Evolutionary conservation across 2,329 filamentous ascomycete species (phyloP).

Genomic region (Alternaria conjuncta): DNA sequence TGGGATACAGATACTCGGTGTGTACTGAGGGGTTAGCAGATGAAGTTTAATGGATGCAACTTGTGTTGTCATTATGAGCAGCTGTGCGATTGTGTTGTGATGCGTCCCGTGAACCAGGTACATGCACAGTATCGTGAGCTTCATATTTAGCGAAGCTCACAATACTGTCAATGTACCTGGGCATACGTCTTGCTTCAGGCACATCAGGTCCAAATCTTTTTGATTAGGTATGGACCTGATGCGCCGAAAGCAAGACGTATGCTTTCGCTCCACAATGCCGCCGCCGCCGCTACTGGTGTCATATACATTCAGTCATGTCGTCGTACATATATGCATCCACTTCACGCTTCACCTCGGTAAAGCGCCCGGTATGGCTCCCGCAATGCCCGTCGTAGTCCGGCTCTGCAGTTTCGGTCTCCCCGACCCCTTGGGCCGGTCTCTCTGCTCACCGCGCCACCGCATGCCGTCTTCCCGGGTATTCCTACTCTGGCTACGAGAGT

Average conservation of each 20-base stretch:
- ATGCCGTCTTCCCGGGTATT: constrained; percentile 26
- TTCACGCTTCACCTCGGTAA: constrained; percentile 30
- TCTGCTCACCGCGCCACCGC: constrained; percentile 35
- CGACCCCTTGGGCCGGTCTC: constrained; percentile 1
- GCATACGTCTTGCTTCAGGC: background rate
- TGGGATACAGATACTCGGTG: background rate
- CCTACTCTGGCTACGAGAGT: constrained; percentile 3
- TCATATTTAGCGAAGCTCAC: background rate
- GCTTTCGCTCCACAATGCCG: constrained; percentile 1
- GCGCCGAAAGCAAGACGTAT: background rate
- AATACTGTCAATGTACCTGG: background rate
- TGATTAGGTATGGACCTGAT: background rate
- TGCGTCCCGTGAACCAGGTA: background rate
- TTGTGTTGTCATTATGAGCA: background rate
- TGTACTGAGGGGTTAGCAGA: background rate
- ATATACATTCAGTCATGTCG: constrained; percentile 6
- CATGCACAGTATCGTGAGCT: background rate
- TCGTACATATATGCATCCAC: background rate
- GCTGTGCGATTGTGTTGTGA: background rate
- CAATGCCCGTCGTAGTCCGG: constrained; percentile 27
- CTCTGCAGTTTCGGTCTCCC: constrained; percentile 20
- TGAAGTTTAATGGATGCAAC: background rate
- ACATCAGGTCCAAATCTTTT: background rate
- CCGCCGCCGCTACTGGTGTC: background rate
- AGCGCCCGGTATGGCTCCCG: constrained; percentile 40